phyloP scores from a whole-genome alignment of 495 filamentous ascomycete species.

The Thermothielavioides terrestris region DNA sequence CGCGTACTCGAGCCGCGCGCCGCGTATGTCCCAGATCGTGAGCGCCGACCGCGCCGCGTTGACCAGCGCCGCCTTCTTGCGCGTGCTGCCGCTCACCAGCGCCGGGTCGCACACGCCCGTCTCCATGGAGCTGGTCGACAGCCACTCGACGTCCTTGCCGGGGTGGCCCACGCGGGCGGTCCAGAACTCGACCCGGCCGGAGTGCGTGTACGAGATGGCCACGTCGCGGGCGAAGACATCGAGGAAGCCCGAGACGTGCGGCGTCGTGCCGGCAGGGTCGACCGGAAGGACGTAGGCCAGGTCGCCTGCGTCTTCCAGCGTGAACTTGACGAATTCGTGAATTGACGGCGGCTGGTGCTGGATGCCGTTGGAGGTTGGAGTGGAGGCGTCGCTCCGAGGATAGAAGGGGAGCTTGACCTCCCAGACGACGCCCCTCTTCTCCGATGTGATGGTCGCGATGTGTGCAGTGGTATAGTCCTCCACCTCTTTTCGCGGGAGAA shows the following conservation, averaged over 20 bases:
- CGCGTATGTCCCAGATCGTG: slow-evolving; percentile 87
- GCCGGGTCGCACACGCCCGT: slow-evolving; percentile 67
- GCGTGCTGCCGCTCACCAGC: slow-evolving; percentile 75
- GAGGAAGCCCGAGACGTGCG: slow-evolving; percentile 67
- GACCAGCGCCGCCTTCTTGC: slow-evolving; percentile 79
- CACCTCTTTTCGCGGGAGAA: slow-evolving; percentile 57
- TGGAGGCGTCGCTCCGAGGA: slow-evolving; percentile 22
- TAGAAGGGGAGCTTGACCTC: slow-evolving; percentile 51
- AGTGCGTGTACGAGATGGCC: slow-evolving; percentile 74
- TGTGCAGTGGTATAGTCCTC: slow-evolving; percentile 48
- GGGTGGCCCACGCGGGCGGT: slow-evolving; percentile 62
- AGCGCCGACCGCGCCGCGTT: slow-evolving; percentile 63
- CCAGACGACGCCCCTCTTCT: slow-evolving; percentile 82
- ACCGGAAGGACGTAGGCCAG: slow-evolving; percentile 79
- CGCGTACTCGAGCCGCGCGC: slow-evolving; percentile 71
- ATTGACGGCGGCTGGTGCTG: slow-evolving; percentile 36
- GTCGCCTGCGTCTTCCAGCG: slow-evolving; percentile 62
- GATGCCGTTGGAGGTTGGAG: slow-evolving; percentile 15
- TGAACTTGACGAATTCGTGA: slow-evolving; percentile 61
- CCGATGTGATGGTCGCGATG: slow-evolving; percentile 73
- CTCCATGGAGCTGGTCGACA: slow-evolving; percentile 73
- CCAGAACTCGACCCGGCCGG: slow-evolving; percentile 75
- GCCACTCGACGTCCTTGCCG: slow-evolving; percentile 59
- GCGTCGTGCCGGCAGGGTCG: slow-evolving; percentile 73
- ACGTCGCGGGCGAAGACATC: slow-evolving; percentile 85